Conservation (phyloP, 2,329 filamentous ascomycete genomes). For the Emericellopsis atlantica region DNA sequence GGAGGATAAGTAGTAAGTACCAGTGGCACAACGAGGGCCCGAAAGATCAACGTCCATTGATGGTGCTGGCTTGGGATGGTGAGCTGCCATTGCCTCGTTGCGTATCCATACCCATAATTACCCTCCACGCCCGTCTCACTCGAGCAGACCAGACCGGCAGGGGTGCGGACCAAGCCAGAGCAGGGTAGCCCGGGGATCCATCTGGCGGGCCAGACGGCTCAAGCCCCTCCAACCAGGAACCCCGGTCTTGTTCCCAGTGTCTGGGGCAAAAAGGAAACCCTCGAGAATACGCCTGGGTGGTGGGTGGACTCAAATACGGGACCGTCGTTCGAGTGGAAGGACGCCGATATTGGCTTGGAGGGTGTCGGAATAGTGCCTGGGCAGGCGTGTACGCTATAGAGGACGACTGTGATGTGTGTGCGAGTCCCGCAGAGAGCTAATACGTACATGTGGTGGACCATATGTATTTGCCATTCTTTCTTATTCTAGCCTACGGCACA, state of each 20-base stretch:
- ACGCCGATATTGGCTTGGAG: neutral
- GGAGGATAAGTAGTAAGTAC: constrained; percentile 31
- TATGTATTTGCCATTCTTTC: too few relatives aligned
- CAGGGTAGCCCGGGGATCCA: constrained; percentile 8
- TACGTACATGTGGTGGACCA: too few relatives aligned
- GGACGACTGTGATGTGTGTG: too few relatives aligned
- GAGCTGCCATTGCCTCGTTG: too few relatives aligned
- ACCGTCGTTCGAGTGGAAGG: neutral
- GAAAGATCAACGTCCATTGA: constrained; percentile 6
- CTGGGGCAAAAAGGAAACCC: constrained; percentile 6
- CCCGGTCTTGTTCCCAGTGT: constrained; percentile 2
- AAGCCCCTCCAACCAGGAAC: constrained; percentile 5
- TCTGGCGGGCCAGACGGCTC: constrained; percentile 10
- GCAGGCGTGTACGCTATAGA: too few relatives aligned
- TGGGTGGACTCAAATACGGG: neutral
- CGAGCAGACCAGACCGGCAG: constrained; percentile 23
- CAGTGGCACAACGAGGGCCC: constrained; percentile 17
- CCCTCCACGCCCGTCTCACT: constrained; percentile 39
- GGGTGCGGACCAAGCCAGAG: neutral
- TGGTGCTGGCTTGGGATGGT: too few relatives aligned
- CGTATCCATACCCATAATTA: too few relatives aligned
- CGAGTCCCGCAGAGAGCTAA: too few relatives aligned
- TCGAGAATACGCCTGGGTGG: constrained; percentile 2
- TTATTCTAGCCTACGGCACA: too few relatives aligned
- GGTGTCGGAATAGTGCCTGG: too few relatives aligned